Conservation (phyloP, 2,329 filamentous ascomycete species). For the Hortaea werneckii region DNA sequence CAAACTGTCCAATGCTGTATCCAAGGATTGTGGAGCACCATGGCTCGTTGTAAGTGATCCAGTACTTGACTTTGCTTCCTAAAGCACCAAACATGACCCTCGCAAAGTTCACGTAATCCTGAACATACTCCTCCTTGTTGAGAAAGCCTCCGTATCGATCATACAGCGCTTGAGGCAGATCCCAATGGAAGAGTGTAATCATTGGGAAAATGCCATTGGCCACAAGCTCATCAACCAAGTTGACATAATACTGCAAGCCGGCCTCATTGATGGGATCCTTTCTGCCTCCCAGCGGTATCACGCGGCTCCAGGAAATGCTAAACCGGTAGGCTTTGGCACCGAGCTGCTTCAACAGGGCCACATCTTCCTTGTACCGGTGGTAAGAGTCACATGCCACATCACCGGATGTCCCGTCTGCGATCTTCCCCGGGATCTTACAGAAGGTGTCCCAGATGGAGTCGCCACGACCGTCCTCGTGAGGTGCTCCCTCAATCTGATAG, state of each 20-base stretch:
- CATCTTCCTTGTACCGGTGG: conserved; percentile 67
- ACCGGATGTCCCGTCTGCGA: conserved; percentile 66
- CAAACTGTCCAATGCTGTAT: conserved; percentile 28
- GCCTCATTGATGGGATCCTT: conserved; percentile 36
- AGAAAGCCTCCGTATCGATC: conserved; percentile 72
- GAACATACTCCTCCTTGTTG: conserved; percentile 46
- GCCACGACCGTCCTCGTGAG: conserved; percentile 64
- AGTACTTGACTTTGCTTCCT: conserved; percentile 28
- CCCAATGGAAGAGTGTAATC: conserved; percentile 82
- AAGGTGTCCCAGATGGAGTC: conserved; percentile 89
- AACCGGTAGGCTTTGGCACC: conserved; percentile 47
- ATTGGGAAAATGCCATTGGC: conserved; percentile 57
- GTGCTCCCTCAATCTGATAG: conserved; percentile 78
- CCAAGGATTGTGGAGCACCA: conserved; percentile 22
- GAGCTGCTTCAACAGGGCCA: conserved; percentile 63
- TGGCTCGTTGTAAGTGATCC: conserved; percentile 36
- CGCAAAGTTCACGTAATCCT: conserved; percentile 33
- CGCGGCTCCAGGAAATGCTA: conserved; percentile 38
- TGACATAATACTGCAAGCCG: conserved; percentile 39
- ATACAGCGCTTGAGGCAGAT: conserved; percentile 68
- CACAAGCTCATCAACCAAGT: conserved; percentile 31
- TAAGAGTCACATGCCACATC: conserved; percentile 79
- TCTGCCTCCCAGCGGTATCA: conserved; percentile 36
- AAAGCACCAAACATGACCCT: conserved; percentile 29
- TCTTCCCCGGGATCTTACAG: conserved; percentile 69